Evolutionary conservation across 495 filamentous ascomycete genomes (phyloP), one percentile per base, ranked within the genome.

Genomic region (Coniosporium apollinis): DNA sequence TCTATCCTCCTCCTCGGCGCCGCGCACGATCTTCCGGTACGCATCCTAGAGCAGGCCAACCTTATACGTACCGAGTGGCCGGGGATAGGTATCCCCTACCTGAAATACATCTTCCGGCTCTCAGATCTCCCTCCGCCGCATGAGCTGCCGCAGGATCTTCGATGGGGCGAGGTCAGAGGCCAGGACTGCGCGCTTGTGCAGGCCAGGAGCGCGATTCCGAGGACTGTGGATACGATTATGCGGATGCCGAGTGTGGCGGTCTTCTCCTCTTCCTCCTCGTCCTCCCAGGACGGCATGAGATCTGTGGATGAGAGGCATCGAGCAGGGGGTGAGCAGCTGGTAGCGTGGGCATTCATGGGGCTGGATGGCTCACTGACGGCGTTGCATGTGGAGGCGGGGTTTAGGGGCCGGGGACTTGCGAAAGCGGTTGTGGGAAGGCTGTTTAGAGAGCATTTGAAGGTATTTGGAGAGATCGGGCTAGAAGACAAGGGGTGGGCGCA

Each of bases 301-400:
- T n/a, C n/a, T n/a, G n/a, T n/a, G n/a, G n/a, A n/a, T n/a, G n/a
- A n/a, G 19, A 3, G 33, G 19, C n/a, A 22, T 22, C n/a, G 5
- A 33, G 13, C 10, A 19, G 30, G 22, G 6, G 5, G 13, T 28
- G 22, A 24, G 34, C 28, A 22, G 5, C 41, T 43, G 7, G 43
- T 58, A 20, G 50, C 55, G 24, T 60, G 56, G 56, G 45, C 48
- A 11, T 60, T 60, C 34, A 28, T 56, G 2, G 55, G 56, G 1
- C 41, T 50, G 16, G 56, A 60, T 33, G 50, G 41, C 0, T 46
- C 42, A 18, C 31, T 58, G 13, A 51, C 46, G 14, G 40, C 50
- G 14, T 29, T 60, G 9, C 50, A 56, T 32, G 44, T 46, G 2
- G 52, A 60, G 37, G 33, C 40, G 4, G 41, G 28, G 33, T 56